Evolutionary conservation across 257 asterid genomes (phyloP).

Genomic region (Primulina tabacum): DNA sequence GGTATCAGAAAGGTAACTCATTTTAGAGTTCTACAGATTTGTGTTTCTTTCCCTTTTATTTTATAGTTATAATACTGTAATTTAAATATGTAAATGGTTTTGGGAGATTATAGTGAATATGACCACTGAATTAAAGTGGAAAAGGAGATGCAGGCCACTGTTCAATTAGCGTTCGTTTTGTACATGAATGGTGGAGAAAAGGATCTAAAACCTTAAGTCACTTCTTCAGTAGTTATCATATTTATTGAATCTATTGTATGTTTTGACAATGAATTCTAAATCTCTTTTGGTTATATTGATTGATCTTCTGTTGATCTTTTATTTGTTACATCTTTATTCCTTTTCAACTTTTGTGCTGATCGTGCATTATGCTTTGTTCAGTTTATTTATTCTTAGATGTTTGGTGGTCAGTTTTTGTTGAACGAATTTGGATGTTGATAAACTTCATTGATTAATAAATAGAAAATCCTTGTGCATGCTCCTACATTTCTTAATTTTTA

Average conservation of each 20-base stretch:
- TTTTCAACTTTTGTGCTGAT: not conserved
- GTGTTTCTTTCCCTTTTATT: conserved; percentile 21
- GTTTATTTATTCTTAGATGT: not conserved
- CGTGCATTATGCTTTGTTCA: not conserved
- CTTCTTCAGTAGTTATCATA: conserved; percentile 21
- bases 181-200: conserved; percentile 42
- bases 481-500: not conserved
- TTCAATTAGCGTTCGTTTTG: conserved; percentile 33
- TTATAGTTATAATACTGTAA: conserved; percentile 33
- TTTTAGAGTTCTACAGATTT: conserved; percentile 27
- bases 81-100: conserved; percentile 51
- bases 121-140: conserved; percentile 34
- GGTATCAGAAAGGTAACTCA: conserved; percentile 41
- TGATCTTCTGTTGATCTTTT: not conserved
- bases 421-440: not conserved
- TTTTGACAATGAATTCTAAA: not conserved
- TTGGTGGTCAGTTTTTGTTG: not conserved
- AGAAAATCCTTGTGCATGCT: not conserved
- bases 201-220: conserved; percentile 24
- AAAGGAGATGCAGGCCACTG: conserved; percentile 24
- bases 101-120: conserved; percentile 39
- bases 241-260: not conserved
- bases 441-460: no score
- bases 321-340: not conserved
- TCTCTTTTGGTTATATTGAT: not conserved